phyloP scores from a whole-genome alignment of 2,329 filamentous ascomycete species.

The Trichophaea hybrida region DNA sequence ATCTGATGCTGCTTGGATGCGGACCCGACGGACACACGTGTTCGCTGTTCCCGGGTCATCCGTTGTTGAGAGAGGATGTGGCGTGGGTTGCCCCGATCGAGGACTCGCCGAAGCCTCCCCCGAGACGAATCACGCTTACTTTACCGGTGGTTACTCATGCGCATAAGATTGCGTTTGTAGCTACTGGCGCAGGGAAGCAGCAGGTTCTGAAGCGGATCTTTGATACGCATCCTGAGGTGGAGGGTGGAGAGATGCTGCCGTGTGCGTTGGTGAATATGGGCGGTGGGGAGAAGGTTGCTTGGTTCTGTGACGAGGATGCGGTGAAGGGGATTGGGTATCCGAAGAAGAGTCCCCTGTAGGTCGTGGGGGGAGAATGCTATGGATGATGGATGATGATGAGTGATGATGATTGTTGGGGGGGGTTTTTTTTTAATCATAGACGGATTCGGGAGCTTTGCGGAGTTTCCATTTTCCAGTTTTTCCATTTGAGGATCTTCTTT shows the following conservation, averaged over 20 bases:
- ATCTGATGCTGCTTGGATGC: slow-evolving; percentile 81
- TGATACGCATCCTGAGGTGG: slow-evolving; percentile 40
- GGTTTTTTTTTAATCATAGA: slow-evolving; percentile 14
- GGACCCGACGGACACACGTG: slow-evolving; percentile 96
- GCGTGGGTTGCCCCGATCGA: slow-evolving; percentile 88
- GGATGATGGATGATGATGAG: not conserved
- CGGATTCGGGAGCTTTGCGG: slow-evolving; percentile 2
- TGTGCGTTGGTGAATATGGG: slow-evolving; percentile 72
- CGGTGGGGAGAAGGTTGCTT: slow-evolving; percentile 73
- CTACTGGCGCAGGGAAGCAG: slow-evolving; percentile 79
- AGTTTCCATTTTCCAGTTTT: slow-evolving; percentile 1
- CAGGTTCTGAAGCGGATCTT: slow-evolving; percentile 88
- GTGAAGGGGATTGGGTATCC: slow-evolving; percentile 54
- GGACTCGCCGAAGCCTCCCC: slow-evolving; percentile 88
- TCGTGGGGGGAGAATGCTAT: not conserved
- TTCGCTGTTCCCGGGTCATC: slow-evolving; percentile 84
- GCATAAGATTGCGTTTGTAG: slow-evolving; percentile 76
- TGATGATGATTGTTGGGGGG: not conserved
- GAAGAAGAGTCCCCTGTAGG: slow-evolving; percentile 20
- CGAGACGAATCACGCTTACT: slow-evolving; percentile 79
- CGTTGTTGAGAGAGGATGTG: slow-evolving; percentile 67
- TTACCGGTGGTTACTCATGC: slow-evolving; percentile 81
- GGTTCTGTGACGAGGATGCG: slow-evolving; percentile 83
- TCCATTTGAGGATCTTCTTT: not conserved
- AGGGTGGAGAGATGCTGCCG: slow-evolving; percentile 59